Evolutionary conservation across 1,139 yeast genomes (phyloP), one percentile per base, ranked within the genome.

Genomic region (Nakaseomyces nivariensis): DNA sequence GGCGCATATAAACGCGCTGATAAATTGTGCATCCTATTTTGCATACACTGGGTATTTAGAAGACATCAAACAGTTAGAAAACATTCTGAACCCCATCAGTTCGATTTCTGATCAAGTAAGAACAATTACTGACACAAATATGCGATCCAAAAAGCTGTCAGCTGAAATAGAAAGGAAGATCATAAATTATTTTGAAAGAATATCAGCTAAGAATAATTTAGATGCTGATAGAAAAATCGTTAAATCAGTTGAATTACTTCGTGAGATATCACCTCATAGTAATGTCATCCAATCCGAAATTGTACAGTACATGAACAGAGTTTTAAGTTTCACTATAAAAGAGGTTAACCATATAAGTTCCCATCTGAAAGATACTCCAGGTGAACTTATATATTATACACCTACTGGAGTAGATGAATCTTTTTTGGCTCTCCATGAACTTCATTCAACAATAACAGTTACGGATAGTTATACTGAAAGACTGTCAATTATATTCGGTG

Each of bases 21-120:
- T 37, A 27, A 27, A 11, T 37, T 37, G 47, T 22, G 27, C 25
- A 24, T 10, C 4, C 7, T 8, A 5, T 9, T 38, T 38, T 24
- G 37, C 37, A 37, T 45, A 27, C 36, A 9, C 36, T 17, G 27
- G 11, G 9, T 45, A 25, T 37, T 9, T 4, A 6, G 10, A n/a
- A 22, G 43, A 29, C 27, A 29, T 13, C 25, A 37, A 29, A 13
- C 27, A 70, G 4, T 68, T 72, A 31, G 65, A 77, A 5, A 37
- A 17, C 13, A 9, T 37, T 5, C 8, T 13, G 7, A 17, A 37
- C 13, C n/a, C 9, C 6, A 5, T 37, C 11, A 17, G 11, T 13
- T 13, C 25, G 5, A 10, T 37, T 17, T 37, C 40, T 13, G 40
- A 37, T 17, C 7, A 34, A 26, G 8, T 17, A 22, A 37, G 4